Evolutionary conservation across 2,329 filamentous ascomycete species (phyloP), one percentile per base, ranked within the genome.

Genomic region (Cladosporium sp.): DNA sequence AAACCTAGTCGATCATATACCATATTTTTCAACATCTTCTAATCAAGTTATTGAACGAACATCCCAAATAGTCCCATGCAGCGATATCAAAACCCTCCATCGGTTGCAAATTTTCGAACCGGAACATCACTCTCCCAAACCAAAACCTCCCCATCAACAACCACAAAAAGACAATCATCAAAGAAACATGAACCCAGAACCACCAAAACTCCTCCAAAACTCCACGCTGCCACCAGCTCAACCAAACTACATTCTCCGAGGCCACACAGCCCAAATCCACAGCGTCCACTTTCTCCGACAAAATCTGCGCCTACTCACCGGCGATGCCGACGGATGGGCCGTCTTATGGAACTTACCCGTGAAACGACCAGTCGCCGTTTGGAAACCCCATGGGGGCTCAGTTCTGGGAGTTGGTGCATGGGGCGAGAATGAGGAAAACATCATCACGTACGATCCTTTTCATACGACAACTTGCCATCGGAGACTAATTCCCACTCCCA

Each of bases 261-360:
- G 93, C 46, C 93, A 97, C 72, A 78, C 80, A 49, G 78, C 86
- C 0, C 83, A 89, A 56, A 83, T 96, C 41, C 90, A 96, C 64
- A 80, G 82, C 16, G 77, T 91, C 3, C 72, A 78, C 46, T 92
- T 97, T 64, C 75, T 88, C 57, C 78, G 80, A 47, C 67, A 72
- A 35, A 95, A 96, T 65, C 77, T 80, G 51, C 84, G 88, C 29
- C 81, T 98, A 5, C 73, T 88, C 11, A 93, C 89, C 0, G 92
- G 87, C 30, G 93, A 98, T 69, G 87, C 89, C 7, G 87, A 95
- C 36, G 93, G 93, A 52, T 96, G 86, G 77, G 76, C 95, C 29
- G 79, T 95, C 6, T 72, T 90, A 18, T 98, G 93, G 93, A 85
- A 88, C 64, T 73, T 95, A 33, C 78, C 84, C 20, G 87, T 84